Percentiles rank a stretch among this genome's conserved stretches.
These are phyloP conservation scores for Zymoseptoria pseudotritici DNA, from an alignment of 2,329 filamentous ascomycete species.

Conservation along the genomic window DNA sequence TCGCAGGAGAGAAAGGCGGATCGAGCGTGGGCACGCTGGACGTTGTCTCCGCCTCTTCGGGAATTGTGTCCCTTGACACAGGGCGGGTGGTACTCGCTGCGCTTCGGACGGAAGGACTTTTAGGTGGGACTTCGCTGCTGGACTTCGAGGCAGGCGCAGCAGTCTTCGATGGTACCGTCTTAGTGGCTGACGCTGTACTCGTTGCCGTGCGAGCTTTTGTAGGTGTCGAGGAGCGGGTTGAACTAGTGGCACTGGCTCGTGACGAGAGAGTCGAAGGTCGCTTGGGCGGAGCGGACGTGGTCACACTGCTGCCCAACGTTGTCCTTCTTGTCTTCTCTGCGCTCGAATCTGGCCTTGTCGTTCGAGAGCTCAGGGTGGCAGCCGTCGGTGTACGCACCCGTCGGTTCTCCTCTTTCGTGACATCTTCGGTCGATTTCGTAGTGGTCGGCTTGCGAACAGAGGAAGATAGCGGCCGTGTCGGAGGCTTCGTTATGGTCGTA, in stretches of 20 bases:
- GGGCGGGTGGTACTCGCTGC: conserved; percentile 11
- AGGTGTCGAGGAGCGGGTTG: conserved; percentile 2
- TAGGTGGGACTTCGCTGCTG: background rate
- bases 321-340: conserved; percentile 5
- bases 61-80: conserved; percentile 19
- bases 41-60: conserved; percentile 14
- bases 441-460: conserved; percentile 8
- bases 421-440: conserved; percentile 4
- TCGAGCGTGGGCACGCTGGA: background rate
- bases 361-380: conserved; percentile 5
- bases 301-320: conserved; percentile 6
- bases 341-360: conserved; percentile 4
- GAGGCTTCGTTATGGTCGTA: conserved; percentile 11
- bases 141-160: background rate
- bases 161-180: background rate
- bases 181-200: background rate
- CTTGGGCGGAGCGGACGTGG: conserved; percentile 10
- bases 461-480: conserved; percentile 9
- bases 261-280: conserved; percentile 6
- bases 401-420: conserved; percentile 5
- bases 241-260: conserved; percentile 1
- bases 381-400: conserved; percentile 6
- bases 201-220: background rate
- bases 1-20: conserved; percentile 3
- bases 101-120: conserved; percentile 6